Percentiles rank a stretch among this genome's conserved stretches.
Evolutionary conservation across 2,329 filamentous ascomycete genomes (phyloP).

Genomic region (Neopestalotiopsis clavispora): DNA sequence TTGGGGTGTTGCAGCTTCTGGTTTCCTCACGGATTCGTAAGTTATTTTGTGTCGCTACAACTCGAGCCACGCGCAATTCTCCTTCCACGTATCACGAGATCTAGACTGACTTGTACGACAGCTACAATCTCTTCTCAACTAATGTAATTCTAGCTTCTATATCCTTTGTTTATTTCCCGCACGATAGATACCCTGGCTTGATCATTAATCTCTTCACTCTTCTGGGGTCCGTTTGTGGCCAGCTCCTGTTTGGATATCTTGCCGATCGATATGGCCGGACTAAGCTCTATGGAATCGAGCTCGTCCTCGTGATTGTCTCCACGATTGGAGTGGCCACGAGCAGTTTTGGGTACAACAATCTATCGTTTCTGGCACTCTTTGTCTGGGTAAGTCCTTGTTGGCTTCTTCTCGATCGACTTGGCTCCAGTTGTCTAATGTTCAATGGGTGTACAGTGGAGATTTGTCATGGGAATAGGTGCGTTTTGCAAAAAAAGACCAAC

Average conservation of each 20-base stretch:
- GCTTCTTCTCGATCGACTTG: neutral
- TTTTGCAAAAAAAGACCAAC: neutral
- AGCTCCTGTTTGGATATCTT: slow-evolving; percentile 58
- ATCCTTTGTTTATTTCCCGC: slow-evolving; percentile 58
- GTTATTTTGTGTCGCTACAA: slow-evolving; percentile 27
- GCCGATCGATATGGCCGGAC: slow-evolving; percentile 61
- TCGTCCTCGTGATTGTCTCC: slow-evolving; percentile 60
- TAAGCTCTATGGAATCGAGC: slow-evolving; percentile 59
- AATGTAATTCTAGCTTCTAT: slow-evolving; percentile 60
- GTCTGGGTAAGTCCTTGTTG: slow-evolving; percentile 43
- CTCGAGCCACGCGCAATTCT: neutral
- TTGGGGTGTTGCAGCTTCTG: slow-evolving; percentile 59
- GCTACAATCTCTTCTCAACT: slow-evolving; percentile 59
- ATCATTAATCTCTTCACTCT: slow-evolving; percentile 55
- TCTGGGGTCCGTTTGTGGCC: slow-evolving; percentile 56
- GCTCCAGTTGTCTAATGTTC: neutral
- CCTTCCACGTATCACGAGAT: neutral
- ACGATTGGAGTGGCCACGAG: slow-evolving; percentile 62
- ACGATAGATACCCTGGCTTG: slow-evolving; percentile 46
- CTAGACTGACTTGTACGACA: slow-evolving; percentile 25
- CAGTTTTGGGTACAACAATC: slow-evolving; percentile 52
- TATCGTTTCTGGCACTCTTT: slow-evolving; percentile 56
- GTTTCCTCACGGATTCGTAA: slow-evolving; percentile 59
- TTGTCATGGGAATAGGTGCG: slow-evolving; percentile 57
- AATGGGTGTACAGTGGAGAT: slow-evolving; percentile 47